Base-by-base conservation (phyloP, 495 filamentous ascomycete species). In the Aspergillus sclerotioniger region DNA sequence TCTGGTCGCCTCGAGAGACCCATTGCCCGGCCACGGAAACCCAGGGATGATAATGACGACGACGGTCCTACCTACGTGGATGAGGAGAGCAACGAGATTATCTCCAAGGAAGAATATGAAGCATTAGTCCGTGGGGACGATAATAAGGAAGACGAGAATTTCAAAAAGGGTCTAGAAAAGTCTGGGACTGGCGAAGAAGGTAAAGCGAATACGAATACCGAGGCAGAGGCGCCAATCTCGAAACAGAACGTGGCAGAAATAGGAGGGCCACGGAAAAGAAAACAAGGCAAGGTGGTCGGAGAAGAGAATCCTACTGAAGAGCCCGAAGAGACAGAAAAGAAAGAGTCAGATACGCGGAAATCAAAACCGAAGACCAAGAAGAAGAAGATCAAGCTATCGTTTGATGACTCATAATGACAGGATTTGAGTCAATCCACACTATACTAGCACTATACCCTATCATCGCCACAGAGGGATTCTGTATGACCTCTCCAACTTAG, bases 41-140 rank as follows among this genome's bases (percentile, higher is more conserved):
- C 59, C 32, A 73, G 69, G 48, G 60, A 72, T 17, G 65, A 67
- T 43, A 64, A 72, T 15, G 74, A 74, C 9, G 76, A 80, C 33
- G 79, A 81, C 50, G 78, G 63, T 17, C 79, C 79, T 19, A 77
- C 74, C 41, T 80, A 80, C 51, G 70, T 81, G 43, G 74, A 80
- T 39, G 79, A 78, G 54, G 72, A 75, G 48, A 78, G 71, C 58
- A 76, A 80, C 31, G 72, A 79, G 53, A 70, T 76, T 25, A 75
- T 81, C 45, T 69, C 76, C 17, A 78, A 79, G 57, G 76, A 76
- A 53, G 75, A 81, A 54, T 81, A 79, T 63, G 69, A 75, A 48
- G 68, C 69, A 16, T 46, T 80, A 31, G 62, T 79, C 9, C 62
- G 65, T 6, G 65, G 65, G 25, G 65, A 54, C 35, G 51, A 61